These are phyloP conservation scores for Odonthalia washingtoniensis DNA, from an alignment of 31 red algal genomes.

Conservation along the genomic window DNA sequence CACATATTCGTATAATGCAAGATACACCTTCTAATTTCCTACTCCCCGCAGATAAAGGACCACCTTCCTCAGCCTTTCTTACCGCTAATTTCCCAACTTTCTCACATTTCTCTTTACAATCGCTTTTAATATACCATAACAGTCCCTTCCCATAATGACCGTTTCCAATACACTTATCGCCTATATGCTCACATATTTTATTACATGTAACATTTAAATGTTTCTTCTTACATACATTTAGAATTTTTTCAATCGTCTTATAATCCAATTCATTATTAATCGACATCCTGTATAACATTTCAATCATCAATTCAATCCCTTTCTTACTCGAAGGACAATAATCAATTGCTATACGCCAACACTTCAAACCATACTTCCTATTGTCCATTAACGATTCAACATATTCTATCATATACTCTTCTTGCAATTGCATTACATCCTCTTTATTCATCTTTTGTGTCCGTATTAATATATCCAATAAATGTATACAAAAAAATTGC, in stretches of 20 bases:
- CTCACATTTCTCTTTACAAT: constrained; percentile 31
- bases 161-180: constrained; percentile 52
- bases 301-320: constrained; percentile 43
- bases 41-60: constrained; percentile 54
- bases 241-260: constrained; percentile 58
- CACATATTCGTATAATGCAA: constrained; percentile 44
- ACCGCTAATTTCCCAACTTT: constrained; percentile 53
- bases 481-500: constrained; percentile 72
- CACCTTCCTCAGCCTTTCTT: constrained; percentile 57
- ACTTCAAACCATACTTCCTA: constrained; percentile 51
- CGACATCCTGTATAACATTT: constrained; percentile 43
- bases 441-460: constrained; percentile 33
- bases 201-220: constrained; percentile 44
- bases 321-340: constrained; percentile 35
- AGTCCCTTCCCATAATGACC: constrained; percentile 59
- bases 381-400: constrained; percentile 62
- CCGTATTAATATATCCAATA: constrained; percentile 71
- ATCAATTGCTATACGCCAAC: constrained; percentile 56
- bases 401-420: constrained; percentile 33
- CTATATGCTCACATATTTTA: constrained; percentile 53
- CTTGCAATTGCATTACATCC: background rate
- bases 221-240: constrained; percentile 44
- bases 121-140: constrained; percentile 60
- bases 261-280: constrained; percentile 37
- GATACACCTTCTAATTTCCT: constrained; percentile 50